Evolutionary conservation across 2,329 filamentous ascomycete species (phyloP), one percentile per base, ranked within the genome.

Genomic region (Apiospora hydei): DNA sequence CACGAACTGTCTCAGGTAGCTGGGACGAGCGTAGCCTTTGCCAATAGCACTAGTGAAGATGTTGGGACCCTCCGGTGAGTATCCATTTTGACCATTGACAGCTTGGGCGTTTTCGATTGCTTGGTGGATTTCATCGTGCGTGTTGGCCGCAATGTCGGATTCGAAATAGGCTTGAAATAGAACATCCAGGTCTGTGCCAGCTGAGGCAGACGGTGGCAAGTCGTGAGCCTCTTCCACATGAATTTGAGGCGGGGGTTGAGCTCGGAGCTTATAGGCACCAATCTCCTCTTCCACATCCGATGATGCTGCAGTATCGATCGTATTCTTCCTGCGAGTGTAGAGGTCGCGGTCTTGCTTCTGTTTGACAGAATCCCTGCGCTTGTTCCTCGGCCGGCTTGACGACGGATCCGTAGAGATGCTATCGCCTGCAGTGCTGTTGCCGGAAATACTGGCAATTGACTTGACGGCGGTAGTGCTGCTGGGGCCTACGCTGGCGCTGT

Each of bases 391-490:
- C 69, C 93, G 88, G 7, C 89, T 85, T 38, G 89, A 86, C 0
- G 90, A 88, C 4, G 88, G 89, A 70, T 91, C 89, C 4, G 87
- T 85, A 66, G 87, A 85, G 30, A 71, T 57, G 73, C 88, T 92
- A 38, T 91, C 91, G 44, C 93, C 92, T 34, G 91, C 93, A 4
- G 91, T 87, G 80, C 93, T 97, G 46, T 87, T 88, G 46, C 92
- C 94, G 71, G 94, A 95, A 47, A 93, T 87, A 81, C 95, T 98
- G 1, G 94, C 92, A 74, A 98, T 92, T 0, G 95, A 98, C 83
- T 98, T 98, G 75, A 98, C 91, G 10, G 94, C 94, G 72, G 92
- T 90, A 13, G 94, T 93, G 79, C 95, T 98, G 84, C 94, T 98
- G 26, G 94, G 93, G 2, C 94, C 92, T 26, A 94, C 91, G 74